A percentile compares a stretch with the other conserved stretches of the same genome.
These are phyloP conservation scores for Citrus hindsii DNA, from an alignment of 345 rosid genomes.

Conservation along the genomic window DNA sequence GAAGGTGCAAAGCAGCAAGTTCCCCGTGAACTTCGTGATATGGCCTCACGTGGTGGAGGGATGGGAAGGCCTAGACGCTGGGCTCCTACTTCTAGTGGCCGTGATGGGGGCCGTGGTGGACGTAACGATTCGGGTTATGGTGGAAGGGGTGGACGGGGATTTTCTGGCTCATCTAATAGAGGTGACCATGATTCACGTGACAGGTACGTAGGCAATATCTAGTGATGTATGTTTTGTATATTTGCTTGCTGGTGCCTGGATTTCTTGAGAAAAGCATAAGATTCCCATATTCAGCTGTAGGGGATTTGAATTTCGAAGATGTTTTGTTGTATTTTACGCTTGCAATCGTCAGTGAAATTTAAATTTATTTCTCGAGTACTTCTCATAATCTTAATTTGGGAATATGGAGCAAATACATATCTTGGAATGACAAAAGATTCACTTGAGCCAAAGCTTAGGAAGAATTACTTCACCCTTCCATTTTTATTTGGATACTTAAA, in stretches of 20 bases:
- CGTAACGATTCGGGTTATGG: conserved; percentile 41
- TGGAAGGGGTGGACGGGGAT: conserved; percentile 53
- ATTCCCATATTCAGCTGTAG: neutral
- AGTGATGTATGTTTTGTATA: neutral
- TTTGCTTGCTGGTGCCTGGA: neutral
- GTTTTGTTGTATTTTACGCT: neutral
- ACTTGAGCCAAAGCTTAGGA: neutral
- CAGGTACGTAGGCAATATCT: conserved; percentile 40
- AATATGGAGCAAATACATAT: neutral
- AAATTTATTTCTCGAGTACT: neutral
- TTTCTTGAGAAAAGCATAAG: neutral
- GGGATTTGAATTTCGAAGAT: neutral
- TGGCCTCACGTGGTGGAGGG: conserved; percentile 89
- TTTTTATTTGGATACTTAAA: neutral
- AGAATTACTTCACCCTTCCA: neutral
- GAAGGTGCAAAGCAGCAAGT: conserved; percentile 93
- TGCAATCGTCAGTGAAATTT: neutral
- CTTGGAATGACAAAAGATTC: neutral
- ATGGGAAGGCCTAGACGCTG: conserved; percentile 71
- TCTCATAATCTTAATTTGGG: neutral
- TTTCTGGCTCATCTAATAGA: conserved; percentile 25
- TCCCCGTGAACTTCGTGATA: conserved; percentile 75
- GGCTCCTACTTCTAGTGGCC: conserved; percentile 62
- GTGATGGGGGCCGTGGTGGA: conserved; percentile 63
- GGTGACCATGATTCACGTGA: conserved; percentile 51